Percentiles rank a stretch among this genome's conserved stretches.
Conservation (phyloP, 2,329 filamentous ascomycete genomes). For the Epichloe coenophiala region DNA sequence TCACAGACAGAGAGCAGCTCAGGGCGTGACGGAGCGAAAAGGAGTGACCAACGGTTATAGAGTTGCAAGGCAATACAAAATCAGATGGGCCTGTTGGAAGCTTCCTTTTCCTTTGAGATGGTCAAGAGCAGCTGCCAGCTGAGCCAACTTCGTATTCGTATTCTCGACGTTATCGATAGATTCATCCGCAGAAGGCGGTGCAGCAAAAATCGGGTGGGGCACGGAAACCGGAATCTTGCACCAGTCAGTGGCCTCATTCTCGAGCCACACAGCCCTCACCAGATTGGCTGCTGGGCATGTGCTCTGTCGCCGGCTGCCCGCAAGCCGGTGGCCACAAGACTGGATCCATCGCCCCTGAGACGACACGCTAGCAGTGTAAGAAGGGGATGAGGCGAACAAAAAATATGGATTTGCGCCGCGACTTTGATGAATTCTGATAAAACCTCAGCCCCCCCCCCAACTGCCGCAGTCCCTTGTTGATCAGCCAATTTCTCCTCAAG, state of each 20-base stretch:
- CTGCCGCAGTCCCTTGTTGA: neutral
- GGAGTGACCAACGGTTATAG: neutral
- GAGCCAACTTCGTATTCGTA: conserved; percentile 3
- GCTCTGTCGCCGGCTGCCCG: neutral
- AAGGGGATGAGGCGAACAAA: neutral
- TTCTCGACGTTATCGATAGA: conserved; percentile 1
- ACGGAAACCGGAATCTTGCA: conserved; percentile 20
- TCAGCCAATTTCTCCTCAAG: neutral
- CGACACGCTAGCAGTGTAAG: neutral
- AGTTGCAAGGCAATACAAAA: neutral
- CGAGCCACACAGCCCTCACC: conserved; percentile 13
- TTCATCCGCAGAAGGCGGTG: too few species aligned
- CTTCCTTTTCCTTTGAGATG: neutral
- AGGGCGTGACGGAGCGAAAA: neutral
- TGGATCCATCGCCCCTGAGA: neutral
- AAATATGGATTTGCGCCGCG: neutral
- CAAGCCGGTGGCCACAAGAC: neutral
- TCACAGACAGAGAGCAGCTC: too few species aligned
- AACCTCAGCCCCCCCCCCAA: conserved; percentile 7
- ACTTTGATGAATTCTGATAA: conserved; percentile 4
- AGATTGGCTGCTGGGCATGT: neutral
- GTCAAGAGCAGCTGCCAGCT: neutral
- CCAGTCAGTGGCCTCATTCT: conserved; percentile 22
- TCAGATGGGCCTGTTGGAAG: neutral
- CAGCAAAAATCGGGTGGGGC: neutral